These are phyloP conservation scores for Fusarium albidum DNA, from an alignment of 2,329 filamentous ascomycete species.

Conservation along the genomic window DNA sequence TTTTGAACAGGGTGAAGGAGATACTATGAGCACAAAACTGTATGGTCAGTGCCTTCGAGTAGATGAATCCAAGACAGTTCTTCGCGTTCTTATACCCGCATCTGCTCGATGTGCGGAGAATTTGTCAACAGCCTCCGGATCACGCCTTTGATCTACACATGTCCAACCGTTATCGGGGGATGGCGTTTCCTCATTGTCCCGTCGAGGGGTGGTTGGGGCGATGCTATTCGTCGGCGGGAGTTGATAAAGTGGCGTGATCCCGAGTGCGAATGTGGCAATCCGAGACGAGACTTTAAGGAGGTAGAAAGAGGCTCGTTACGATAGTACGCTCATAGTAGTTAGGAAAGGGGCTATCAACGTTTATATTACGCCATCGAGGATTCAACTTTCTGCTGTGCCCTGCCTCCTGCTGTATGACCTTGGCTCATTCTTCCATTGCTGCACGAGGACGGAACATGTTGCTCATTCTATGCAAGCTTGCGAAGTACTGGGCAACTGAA, in stretches of 20 bases:
- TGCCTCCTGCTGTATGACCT: too few relatives aligned
- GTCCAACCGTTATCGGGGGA: not conserved
- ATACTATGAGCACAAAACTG: too few relatives aligned
- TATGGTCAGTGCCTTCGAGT: too few relatives aligned
- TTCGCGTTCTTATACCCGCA: slow-evolving; percentile 1
- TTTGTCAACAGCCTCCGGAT: not conserved
- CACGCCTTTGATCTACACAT: slow-evolving; percentile 3
- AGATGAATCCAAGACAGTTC: not conserved
- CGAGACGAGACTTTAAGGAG: not conserved
- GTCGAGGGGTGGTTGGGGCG: not conserved
- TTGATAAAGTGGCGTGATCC: slow-evolving; percentile 1
- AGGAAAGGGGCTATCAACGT: too few relatives aligned
- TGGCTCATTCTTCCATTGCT: too few relatives aligned
- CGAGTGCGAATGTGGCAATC: slow-evolving; percentile 3
- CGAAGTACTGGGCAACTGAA: too few relatives aligned
- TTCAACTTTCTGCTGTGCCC: too few relatives aligned
- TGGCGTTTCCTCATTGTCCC: not conserved
- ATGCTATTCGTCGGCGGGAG: not conserved
- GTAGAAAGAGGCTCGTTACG: not conserved
- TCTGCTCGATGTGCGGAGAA: not conserved
- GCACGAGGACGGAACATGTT: too few relatives aligned
- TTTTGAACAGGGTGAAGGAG: not conserved
- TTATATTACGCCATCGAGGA: too few relatives aligned
- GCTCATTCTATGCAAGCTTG: too few relatives aligned
- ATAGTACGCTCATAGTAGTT: too few relatives aligned